Evolutionary conservation across 2,329 filamentous ascomycete genomes (phyloP), one percentile per base, ranked within the genome.

Genomic region (Monosporascus cannonballus): DNA sequence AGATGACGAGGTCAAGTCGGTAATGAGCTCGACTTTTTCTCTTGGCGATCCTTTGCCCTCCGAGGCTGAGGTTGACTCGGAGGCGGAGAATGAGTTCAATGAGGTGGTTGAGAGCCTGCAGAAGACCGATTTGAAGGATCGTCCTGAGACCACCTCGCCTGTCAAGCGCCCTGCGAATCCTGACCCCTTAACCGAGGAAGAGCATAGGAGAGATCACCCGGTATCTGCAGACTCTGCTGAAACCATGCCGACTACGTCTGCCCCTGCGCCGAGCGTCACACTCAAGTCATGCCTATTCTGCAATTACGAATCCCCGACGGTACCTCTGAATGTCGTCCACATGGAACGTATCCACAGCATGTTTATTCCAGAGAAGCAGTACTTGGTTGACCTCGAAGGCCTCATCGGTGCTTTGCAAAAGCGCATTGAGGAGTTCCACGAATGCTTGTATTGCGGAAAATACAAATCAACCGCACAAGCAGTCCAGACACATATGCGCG

Each of bases 331-430:
- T 65, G 76, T 90, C 36, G 75, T 84, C 41, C 94, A 99, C 67
- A 99, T 99, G 94, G 85, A 87, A 67, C 87, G 89, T 55, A 86
- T 87, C 63, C 94, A 99, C 67, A 90, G 93, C 74, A 91, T 96
- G 84, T 96, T 97, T 71, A 86, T 99, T 56, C 94, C 94, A 0
- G 94, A 99, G 69, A 88, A 85, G 71, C 75, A 86, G 34, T 99
- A 90, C 63, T 75, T 99, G 2, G 84, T 88, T 4, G 83, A 99
- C 64, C 69, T 94, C 3, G 86, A 96, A 56, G 92, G 92, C 2
- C 75, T 99, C 48, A 73, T 99, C 55, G 78, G 79, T 51, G 86
- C 91, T 57, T 77, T 99, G 15, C 86, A 90, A 64, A 79, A 85
- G 58, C 95, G 91, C 61, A 86, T 99, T 41, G 81, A 86, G 56